Evolutionary conservation across 352 stramenopile genomes (phyloP).

Genomic region (Phytophthora hibernalis): DNA sequence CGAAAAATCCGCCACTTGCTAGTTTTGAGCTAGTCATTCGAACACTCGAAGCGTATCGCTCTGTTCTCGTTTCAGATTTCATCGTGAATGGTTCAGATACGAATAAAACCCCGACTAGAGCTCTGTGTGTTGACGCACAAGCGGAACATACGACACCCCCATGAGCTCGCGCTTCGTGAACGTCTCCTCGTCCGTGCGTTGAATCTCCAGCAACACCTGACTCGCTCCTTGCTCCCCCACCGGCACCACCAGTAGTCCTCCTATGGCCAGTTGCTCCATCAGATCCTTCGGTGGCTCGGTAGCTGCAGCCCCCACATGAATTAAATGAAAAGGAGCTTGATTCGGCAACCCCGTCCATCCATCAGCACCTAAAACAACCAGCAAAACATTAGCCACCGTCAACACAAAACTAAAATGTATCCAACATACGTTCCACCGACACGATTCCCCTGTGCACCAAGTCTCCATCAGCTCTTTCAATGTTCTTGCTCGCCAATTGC

Average conservation of each 20-base stretch:
- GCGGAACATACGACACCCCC: slow-evolving; percentile 78
- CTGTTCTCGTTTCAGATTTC: too few species aligned
- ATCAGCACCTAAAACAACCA: slow-evolving; percentile 62
- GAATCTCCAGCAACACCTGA: slow-evolving; percentile 86
- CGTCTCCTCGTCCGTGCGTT: slow-evolving; percentile 39
- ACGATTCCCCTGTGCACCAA: slow-evolving; percentile 72
- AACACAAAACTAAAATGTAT: neutral
- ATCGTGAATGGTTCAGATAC: too few species aligned
- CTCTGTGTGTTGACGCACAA: slow-evolving; percentile 65
- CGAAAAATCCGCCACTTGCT: too few species aligned
- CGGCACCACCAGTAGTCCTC: slow-evolving; percentile 93
- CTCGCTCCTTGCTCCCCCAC: slow-evolving; percentile 74
- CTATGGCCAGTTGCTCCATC: slow-evolving; percentile 87
- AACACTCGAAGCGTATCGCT: too few species aligned
- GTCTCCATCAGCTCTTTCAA: slow-evolving; percentile 80
- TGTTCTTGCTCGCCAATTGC: slow-evolving; percentile 83
- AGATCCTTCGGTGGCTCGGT: slow-evolving; percentile 86
- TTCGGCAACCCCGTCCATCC: slow-evolving; percentile 93
- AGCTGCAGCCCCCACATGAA: slow-evolving; percentile 96
- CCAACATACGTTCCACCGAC: slow-evolving; percentile 50
- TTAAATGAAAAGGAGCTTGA: slow-evolving; percentile 95
- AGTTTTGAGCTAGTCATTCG: too few species aligned
- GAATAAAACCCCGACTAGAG: slow-evolving; percentile 20
- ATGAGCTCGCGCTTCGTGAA: slow-evolving; percentile 70
- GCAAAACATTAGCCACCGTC: slow-evolving; percentile 1